A percentile compares a stretch with the other conserved stretches of the same genome.
These are phyloP conservation scores for Stereocaulon alpinum DNA, from an alignment of 495 filamentous ascomycete species.

Conservation along the genomic window DNA sequence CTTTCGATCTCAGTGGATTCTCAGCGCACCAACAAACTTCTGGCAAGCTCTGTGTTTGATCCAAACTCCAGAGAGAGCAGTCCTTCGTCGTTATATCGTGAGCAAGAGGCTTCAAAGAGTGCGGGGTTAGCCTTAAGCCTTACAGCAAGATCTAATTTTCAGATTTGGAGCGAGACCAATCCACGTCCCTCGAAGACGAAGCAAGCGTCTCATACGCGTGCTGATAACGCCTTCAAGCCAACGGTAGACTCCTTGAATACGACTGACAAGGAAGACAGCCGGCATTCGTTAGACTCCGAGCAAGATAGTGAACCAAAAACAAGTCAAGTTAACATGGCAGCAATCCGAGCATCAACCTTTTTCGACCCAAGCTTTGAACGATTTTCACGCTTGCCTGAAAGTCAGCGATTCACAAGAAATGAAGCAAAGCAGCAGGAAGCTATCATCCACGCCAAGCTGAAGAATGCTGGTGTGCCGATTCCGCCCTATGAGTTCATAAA, in stretches of 20 bases:
- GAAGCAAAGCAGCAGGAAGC: slow-evolving; percentile 37
- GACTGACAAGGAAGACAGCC: too few relatives aligned
- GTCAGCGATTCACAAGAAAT: background rate
- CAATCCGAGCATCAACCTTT: slow-evolving; percentile 1
- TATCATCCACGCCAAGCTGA: slow-evolving; percentile 41
- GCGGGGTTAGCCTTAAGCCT: background rate
- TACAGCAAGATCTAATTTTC: too few relatives aligned
- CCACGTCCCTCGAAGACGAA: too few relatives aligned
- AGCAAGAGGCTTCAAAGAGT: background rate
- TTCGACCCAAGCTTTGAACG: background rate
- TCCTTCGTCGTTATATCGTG: background rate
- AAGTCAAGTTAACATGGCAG: background rate
- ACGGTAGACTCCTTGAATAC: too few relatives aligned
- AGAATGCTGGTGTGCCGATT: slow-evolving; percentile 35
- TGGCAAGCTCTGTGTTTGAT: background rate
- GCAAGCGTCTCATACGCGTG: too few relatives aligned
- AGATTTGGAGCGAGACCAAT: too few relatives aligned
- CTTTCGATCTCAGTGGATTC: too few relatives aligned
- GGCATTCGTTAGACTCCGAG: too few relatives aligned
- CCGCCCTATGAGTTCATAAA: slow-evolving; percentile 73
- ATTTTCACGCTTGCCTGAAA: background rate
- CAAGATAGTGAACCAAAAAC: too few relatives aligned
- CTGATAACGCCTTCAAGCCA: too few relatives aligned
- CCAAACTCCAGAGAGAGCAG: background rate
- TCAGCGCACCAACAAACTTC: too few relatives aligned